Evolutionary conservation across 176 grass and related monocot genomes (phyloP).

Genomic region (Phoenix dactylifera): DNA sequence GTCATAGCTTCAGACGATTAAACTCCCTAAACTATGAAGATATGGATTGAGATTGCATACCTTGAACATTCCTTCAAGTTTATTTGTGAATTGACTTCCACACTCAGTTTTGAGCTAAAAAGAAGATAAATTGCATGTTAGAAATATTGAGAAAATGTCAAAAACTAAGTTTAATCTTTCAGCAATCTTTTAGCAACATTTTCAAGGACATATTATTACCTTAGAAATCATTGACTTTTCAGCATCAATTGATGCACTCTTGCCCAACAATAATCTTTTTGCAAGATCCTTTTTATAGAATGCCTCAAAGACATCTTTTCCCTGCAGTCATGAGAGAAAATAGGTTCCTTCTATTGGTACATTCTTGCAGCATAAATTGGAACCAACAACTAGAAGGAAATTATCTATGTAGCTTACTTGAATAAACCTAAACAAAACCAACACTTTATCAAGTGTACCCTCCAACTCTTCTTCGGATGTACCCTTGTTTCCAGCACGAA

Average conservation of each 20-base stretch:
- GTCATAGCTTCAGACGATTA: too few relatives aligned
- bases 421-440: constrained; percentile 97
- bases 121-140: constrained; percentile 6
- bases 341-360: too few relatives aligned
- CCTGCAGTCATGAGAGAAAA: constrained; percentile 32
- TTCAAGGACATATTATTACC: constrained; percentile 29
- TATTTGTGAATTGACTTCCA: constrained; percentile 99
- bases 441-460: constrained; percentile 90
- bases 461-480: constrained; percentile 99
- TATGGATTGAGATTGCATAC: constrained; percentile 22
- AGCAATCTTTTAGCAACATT: too few relatives aligned
- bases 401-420: constrained; percentile 57
- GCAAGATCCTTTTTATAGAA: constrained; percentile 99
- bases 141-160: too few relatives aligned
- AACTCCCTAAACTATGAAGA: too few relatives aligned
- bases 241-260: constrained; percentile 97
- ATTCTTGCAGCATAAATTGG: too few relatives aligned
- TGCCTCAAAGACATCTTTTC: constrained; percentile 99
- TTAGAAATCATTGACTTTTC: constrained; percentile 99
- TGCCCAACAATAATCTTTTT: constrained; percentile 88
- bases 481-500: constrained; percentile 98
- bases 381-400: neutral
- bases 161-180: too few relatives aligned
- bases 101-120: constrained; percentile 99
- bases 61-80: constrained; percentile 99